A percentile compares a stretch with the other conserved stretches of the same genome.
These are phyloP conservation scores for Pseudomicrostroma phylloplanum DNA, from an alignment of 1,284 basidiomycete species.

Conservation along the genomic window DNA sequence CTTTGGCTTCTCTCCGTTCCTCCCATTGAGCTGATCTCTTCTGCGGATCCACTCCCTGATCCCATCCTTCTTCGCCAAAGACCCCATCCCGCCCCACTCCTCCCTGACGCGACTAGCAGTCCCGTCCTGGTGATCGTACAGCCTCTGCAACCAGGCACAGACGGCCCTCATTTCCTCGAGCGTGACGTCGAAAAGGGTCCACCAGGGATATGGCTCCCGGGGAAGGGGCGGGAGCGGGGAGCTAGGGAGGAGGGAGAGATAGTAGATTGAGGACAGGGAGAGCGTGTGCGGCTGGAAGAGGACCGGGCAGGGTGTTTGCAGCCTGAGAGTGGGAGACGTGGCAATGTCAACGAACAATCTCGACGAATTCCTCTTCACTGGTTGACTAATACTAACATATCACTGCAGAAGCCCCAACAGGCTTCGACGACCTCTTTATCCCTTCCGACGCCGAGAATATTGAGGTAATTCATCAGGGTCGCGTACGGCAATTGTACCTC, in stretches of 20 bases:
- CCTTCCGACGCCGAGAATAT: conserved; percentile 67
- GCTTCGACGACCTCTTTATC: conserved; percentile 26
- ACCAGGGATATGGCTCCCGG: conserved; percentile 50
- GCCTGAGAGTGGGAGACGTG: conserved; percentile 53
- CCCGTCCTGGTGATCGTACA: conserved; percentile 22
- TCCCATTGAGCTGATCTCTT: not conserved
- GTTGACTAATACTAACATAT: conserved; percentile 35
- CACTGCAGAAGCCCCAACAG: conserved; percentile 52
- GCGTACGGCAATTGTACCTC: conserved; percentile 82
- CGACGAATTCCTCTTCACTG: too few species aligned
- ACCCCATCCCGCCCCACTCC: conserved; percentile 2
- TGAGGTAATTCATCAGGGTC: conserved; percentile 88
- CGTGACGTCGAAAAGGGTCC: conserved; percentile 51
- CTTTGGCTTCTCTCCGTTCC: too few species aligned
- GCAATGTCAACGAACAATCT: not conserved
- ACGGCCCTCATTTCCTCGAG: conserved; percentile 31
- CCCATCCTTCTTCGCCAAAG: not conserved
- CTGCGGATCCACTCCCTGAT: not conserved
- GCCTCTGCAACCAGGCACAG: conserved; percentile 30
- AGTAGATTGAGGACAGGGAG: conserved; percentile 61
- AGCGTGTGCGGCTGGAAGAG: conserved; percentile 80
- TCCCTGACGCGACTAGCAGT: conserved; percentile 1
- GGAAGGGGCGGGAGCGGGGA: conserved; percentile 42
- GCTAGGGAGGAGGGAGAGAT: conserved; percentile 21
- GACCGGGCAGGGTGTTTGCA: conserved; percentile 84